These are phyloP conservation scores for Candida yuanshanica DNA, from an alignment of 805 yeast species.

Conservation along the genomic window DNA sequence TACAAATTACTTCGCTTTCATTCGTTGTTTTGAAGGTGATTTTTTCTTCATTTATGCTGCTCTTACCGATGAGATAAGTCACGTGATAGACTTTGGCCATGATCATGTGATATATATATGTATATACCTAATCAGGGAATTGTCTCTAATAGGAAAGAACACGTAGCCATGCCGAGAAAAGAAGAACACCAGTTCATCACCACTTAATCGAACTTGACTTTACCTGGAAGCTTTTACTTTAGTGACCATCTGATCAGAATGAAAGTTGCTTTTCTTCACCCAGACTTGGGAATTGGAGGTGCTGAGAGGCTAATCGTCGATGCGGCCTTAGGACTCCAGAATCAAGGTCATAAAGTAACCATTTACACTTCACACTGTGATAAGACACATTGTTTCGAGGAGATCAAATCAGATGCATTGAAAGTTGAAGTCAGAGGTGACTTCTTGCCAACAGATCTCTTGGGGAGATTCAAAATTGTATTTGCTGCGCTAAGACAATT, in stretches of 20 bases:
- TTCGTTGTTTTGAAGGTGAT: neutral
- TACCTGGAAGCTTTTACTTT: too few species aligned
- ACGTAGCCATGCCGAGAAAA: too few species aligned
- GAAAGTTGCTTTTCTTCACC: slow-evolving; percentile 84
- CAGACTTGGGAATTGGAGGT: slow-evolving; percentile 96
- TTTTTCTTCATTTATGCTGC: neutral
- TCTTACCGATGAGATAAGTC: too few species aligned
- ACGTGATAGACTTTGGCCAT: too few species aligned
- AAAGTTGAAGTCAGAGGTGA: slow-evolving; percentile 77
- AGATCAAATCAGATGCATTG: slow-evolving; percentile 54
- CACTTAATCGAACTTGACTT: too few species aligned
- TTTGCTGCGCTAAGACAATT: slow-evolving; percentile 84
- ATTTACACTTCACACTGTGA: slow-evolving; percentile 92
- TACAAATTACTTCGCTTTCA: neutral
- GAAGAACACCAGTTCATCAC: too few species aligned
- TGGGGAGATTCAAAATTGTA: slow-evolving; percentile 67
- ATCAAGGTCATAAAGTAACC: slow-evolving; percentile 53
- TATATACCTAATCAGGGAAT: too few species aligned
- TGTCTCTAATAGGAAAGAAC: too few species aligned
- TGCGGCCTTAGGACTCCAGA: slow-evolving; percentile 83
- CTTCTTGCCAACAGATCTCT: slow-evolving; percentile 64
- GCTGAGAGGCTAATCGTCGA: slow-evolving; percentile 97
- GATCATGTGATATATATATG: too few species aligned
- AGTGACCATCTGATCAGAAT: slow-evolving; percentile 17
- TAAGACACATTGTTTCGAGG: slow-evolving; percentile 83